phyloP scores from a whole-genome alignment of 2,329 filamentous ascomycete genomes.

The Xenosphaeropsis pyriputrescens region DNA sequence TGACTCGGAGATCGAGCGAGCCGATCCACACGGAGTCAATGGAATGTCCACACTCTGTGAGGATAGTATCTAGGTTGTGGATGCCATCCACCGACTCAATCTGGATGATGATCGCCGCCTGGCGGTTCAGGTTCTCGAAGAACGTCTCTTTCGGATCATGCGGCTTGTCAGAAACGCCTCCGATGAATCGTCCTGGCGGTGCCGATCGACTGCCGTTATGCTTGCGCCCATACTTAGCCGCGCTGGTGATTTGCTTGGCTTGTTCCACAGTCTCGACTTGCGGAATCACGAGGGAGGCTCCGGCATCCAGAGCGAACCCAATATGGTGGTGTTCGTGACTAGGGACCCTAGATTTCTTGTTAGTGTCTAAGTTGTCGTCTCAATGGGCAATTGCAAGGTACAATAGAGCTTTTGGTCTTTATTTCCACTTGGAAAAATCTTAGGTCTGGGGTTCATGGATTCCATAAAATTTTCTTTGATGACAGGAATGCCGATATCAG shows the following conservation, averaged over 20 bases:
- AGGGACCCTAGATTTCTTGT: constrained; percentile 18
- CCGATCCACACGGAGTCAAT: constrained; percentile 33
- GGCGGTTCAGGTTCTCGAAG: constrained; percentile 25
- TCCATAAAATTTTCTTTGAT: too few relatives aligned
- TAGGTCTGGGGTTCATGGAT: too few relatives aligned
- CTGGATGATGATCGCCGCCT: constrained; percentile 32
- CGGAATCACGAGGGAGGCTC: constrained; percentile 30
- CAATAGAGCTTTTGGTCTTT: too few relatives aligned
- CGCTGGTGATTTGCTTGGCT: constrained; percentile 25
- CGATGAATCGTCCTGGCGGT: constrained; percentile 26
- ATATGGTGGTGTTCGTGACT: constrained; percentile 31
- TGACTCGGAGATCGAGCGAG: constrained; percentile 25
- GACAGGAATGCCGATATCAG: too few relatives aligned
- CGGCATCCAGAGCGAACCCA: constrained; percentile 30
- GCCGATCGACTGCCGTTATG: constrained; percentile 26
- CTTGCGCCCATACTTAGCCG: constrained; percentile 27
- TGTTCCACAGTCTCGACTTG: constrained; percentile 32
- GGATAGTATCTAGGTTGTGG: constrained; percentile 31
- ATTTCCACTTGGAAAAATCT: too few relatives aligned
- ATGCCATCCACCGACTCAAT: constrained; percentile 27
- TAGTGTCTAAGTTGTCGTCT: not conserved
- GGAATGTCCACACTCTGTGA: constrained; percentile 25
- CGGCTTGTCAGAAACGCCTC: constrained; percentile 22
- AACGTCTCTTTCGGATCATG: constrained; percentile 19
- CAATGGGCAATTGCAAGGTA: not conserved